These are phyloP conservation scores for Fraxinus pennsylvanica DNA, from an alignment of 257 asterid species.

Conservation along the genomic window DNA sequence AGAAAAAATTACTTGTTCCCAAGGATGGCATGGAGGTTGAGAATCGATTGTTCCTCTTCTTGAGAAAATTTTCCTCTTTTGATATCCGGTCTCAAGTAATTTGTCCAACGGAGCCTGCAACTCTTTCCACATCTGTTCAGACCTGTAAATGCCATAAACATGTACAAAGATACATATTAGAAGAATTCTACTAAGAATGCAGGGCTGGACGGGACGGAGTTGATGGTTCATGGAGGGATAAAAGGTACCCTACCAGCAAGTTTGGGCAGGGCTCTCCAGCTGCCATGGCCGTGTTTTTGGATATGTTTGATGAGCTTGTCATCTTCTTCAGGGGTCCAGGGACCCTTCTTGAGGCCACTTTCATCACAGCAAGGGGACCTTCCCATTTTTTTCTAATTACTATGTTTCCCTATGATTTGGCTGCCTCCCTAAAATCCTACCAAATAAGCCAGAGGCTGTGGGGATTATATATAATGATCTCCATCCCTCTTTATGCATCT, in stretches of 20 bases:
- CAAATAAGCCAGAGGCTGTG: constrained; percentile 40
- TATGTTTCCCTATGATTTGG: constrained; percentile 33
- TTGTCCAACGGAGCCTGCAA: constrained; percentile 85
- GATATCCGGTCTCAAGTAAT: constrained; percentile 79
- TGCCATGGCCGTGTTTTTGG: constrained; percentile 80
- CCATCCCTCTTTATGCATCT: constrained; percentile 31
- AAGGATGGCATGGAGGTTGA: constrained; percentile 74
- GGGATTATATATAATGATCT: constrained; percentile 34
- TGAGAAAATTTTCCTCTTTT: constrained; percentile 80
- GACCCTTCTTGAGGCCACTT: constrained; percentile 87
- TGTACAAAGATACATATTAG: neutral
- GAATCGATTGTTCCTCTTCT: constrained; percentile 80
- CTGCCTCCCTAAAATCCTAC: constrained; percentile 61
- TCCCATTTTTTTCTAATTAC: constrained; percentile 45
- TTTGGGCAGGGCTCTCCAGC: constrained; percentile 94
- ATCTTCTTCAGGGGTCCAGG: constrained; percentile 93
- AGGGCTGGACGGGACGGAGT: neutral
- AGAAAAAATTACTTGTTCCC: constrained; percentile 65
- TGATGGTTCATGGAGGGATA: neutral
- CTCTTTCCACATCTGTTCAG: constrained; percentile 84
- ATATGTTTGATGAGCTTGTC: constrained; percentile 62
- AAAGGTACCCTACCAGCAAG: constrained; percentile 51
- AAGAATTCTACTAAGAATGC: neutral
- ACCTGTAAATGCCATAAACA: constrained; percentile 38
- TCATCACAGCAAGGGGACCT: constrained; percentile 72